Evolutionary conservation across 805 yeast species (phyloP).

Genomic region (Yarrowia sp.): DNA sequence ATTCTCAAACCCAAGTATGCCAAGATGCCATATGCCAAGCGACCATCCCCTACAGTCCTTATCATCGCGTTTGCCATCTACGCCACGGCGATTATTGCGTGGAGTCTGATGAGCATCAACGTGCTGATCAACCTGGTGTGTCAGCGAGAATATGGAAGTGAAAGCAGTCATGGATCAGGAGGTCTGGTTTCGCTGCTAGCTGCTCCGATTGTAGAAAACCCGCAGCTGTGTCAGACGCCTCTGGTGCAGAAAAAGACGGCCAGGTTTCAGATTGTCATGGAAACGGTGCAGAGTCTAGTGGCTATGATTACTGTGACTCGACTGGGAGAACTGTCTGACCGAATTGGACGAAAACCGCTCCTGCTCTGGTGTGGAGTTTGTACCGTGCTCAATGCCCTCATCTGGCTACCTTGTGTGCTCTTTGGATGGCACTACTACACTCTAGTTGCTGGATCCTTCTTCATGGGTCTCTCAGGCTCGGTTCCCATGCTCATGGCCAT

Average conservation of each 20-base stretch:
- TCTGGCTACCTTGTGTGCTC: constrained; percentile 40
- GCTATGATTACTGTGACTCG: constrained; percentile 48
- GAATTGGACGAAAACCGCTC: constrained; percentile 64
- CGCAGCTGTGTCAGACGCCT: constrained; percentile 16
- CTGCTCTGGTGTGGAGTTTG: constrained; percentile 47
- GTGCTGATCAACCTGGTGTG: constrained; percentile 23
- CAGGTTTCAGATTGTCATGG: constrained; percentile 34
- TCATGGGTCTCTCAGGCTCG: constrained; percentile 59
- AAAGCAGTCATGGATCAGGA: not conserved
- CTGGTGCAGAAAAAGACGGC: constrained; percentile 27
- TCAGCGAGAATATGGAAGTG: constrained; percentile 18
- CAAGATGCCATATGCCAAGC: constrained; percentile 12
- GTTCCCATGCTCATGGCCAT: constrained; percentile 59
- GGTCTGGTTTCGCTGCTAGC: not conserved
- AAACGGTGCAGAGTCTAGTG: constrained; percentile 37
- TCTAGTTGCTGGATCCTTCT: constrained; percentile 55
- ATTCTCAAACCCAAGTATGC: constrained; percentile 36
- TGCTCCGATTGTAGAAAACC: constrained; percentile 21
- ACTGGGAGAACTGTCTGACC: constrained; percentile 67
- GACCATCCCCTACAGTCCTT: constrained; percentile 10
- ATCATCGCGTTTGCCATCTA: constrained; percentile 34
- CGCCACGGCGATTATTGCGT: constrained; percentile 34
- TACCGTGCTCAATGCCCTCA: constrained; percentile 41
- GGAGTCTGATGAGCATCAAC: constrained; percentile 29
- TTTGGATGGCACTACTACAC: constrained; percentile 52